These are phyloP conservation scores for Plectosphaerella cucumerina DNA, from an alignment of 2,329 filamentous ascomycete genomes.

Conservation along the genomic window DNA sequence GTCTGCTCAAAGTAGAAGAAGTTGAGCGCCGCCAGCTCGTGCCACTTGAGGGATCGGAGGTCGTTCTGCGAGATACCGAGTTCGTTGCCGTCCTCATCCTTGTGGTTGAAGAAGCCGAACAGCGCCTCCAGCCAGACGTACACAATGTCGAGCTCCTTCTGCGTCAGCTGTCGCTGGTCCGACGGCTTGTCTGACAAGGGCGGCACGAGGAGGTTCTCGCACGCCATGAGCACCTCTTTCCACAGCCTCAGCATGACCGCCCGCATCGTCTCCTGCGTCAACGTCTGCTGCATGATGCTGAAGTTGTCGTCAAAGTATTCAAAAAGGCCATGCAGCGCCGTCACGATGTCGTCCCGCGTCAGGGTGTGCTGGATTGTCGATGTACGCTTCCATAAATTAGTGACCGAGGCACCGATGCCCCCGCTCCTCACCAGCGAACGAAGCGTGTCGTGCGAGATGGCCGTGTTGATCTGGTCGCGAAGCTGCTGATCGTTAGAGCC, in stretches of 20 bases:
- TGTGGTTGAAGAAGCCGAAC: constrained; percentile 91
- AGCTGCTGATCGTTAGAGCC: constrained; percentile 49
- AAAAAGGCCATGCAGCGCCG: constrained; percentile 79
- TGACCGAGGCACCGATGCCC: constrained; percentile 68
- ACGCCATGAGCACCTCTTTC: constrained; percentile 93
- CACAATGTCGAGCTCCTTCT: constrained; percentile 89
- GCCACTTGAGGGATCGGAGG: constrained; percentile 95
- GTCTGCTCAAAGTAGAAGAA: constrained; percentile 98
- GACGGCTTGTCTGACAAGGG: constrained; percentile 94
- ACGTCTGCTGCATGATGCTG: constrained; percentile 94
- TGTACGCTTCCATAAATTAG: constrained; percentile 60
- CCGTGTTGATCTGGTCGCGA: constrained; percentile 86
- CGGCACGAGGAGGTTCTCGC: constrained; percentile 86
- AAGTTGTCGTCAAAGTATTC: constrained; percentile 98
- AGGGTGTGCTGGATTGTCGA: constrained; percentile 49
- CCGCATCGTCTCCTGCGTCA: constrained; percentile 94
- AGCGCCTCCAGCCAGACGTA: constrained; percentile 91
- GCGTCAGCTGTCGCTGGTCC: constrained; percentile 73
- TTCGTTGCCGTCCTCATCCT: constrained; percentile 78
- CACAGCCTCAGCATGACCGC: constrained; percentile 97
- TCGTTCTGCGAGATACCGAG: constrained; percentile 87
- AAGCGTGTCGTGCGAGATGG: constrained; percentile 78
- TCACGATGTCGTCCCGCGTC: constrained; percentile 70
- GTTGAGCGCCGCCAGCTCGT: constrained; percentile 91
- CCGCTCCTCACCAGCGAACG: constrained; percentile 66